Conservation (phyloP, 768 basidiomycete genomes). For the Macrolepiota fuliginosa region DNA sequence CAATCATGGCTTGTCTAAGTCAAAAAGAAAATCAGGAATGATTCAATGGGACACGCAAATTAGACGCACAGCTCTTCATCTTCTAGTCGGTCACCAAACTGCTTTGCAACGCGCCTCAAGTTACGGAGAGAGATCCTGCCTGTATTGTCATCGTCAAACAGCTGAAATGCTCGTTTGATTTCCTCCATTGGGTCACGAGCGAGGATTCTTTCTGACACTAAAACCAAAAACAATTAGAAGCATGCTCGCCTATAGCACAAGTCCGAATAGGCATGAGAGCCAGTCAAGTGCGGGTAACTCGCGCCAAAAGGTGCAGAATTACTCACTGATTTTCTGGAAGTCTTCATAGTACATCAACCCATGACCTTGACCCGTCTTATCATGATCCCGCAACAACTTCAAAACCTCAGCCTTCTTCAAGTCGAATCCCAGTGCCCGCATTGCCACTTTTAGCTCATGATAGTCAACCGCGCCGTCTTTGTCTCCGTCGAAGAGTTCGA, state of each 20-base stretch:
- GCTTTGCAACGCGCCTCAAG: slow-evolving; percentile 90
- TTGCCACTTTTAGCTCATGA: slow-evolving; percentile 98
- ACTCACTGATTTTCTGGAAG: slow-evolving; percentile 91
- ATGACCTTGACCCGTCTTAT: slow-evolving; percentile 74
- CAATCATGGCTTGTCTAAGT: slow-evolving; percentile 97
- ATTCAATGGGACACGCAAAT: neutral
- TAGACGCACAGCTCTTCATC: slow-evolving; percentile 91
- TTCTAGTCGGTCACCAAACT: slow-evolving; percentile 92
- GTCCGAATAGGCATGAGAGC: neutral
- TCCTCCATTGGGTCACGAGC: slow-evolving; percentile 96
- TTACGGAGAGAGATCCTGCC: slow-evolving; percentile 93
- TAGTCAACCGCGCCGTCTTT: slow-evolving; percentile 96
- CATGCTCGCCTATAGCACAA: neutral
- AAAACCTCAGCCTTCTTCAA: slow-evolving; percentile 98
- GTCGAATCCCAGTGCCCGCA: slow-evolving; percentile 97
- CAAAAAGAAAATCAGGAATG: neutral
- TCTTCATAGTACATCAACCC: slow-evolving; percentile 91
- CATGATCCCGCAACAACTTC: slow-evolving; percentile 89
- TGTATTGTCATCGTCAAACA: slow-evolving; percentile 95
- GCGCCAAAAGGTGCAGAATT: neutral
- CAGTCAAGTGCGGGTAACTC: neutral
- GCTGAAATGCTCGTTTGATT: slow-evolving; percentile 90
- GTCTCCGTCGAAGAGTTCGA: slow-evolving; percentile 98
- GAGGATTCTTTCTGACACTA: slow-evolving; percentile 94
- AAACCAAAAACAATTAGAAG: slow-evolving; percentile 14